Evolutionary conservation across 805 yeast species (phyloP).

Genomic region (Candida vartiovaarae): DNA sequence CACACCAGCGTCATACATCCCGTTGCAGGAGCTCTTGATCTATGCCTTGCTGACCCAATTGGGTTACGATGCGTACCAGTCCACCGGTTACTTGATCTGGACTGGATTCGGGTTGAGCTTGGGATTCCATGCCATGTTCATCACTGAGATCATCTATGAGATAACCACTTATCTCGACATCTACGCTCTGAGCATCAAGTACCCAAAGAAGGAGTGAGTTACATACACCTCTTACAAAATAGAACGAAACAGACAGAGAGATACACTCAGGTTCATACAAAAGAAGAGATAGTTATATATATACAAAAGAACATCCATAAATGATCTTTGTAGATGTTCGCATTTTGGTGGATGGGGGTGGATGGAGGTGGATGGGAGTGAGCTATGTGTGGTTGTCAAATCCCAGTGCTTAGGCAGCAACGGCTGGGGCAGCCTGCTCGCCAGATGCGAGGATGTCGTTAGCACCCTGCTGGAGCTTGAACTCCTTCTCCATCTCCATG

Average conservation of each 20-base stretch:
- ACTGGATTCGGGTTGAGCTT: constrained; percentile 59
- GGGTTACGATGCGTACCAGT: constrained; percentile 30
- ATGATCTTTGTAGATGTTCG: too few species aligned
- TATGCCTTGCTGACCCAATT: constrained; percentile 19
- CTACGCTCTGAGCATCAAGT: constrained; percentile 77
- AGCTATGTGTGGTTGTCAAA: too few species aligned
- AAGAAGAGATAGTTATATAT: background rate
- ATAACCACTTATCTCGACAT: constrained; percentile 79
- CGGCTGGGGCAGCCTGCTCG: constrained; percentile 36
- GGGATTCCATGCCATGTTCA: constrained; percentile 64
- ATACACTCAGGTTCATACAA: background rate
- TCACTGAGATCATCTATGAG: constrained; percentile 71
- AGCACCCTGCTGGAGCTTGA: constrained; percentile 73
- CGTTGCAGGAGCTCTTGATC: constrained; percentile 40
- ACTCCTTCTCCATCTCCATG: constrained; percentile 89
- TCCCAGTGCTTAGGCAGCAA: constrained; percentile 16
- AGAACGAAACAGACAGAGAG: background rate
- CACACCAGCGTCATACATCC: constrained; percentile 65
- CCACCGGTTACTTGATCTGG: constrained; percentile 51
- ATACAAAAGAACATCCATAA: background rate
- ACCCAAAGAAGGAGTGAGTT: constrained; percentile 42
- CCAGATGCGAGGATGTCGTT: constrained; percentile 70
- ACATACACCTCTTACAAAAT: background rate
- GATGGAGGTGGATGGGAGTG: too few species aligned
- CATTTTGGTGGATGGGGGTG: too few species aligned